phyloP scores from a whole-genome alignment of 176 grass and related monocot genomes.

The Phyllostachys edulis region DNA sequence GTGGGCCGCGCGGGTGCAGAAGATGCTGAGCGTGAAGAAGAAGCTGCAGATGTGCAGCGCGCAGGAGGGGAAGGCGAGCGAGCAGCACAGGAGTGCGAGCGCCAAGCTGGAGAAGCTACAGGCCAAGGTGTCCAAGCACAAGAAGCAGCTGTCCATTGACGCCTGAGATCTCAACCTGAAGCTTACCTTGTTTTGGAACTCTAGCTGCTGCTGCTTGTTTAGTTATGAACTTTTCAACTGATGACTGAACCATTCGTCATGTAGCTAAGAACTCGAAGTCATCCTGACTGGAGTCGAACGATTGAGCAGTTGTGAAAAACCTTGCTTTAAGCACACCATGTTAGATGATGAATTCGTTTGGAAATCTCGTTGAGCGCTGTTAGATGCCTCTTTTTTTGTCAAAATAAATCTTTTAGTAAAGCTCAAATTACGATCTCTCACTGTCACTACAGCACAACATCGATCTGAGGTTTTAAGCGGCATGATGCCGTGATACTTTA shows the following conservation, averaged over 20 bases:
- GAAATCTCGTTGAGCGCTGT: neutral
- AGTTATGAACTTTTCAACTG: neutral
- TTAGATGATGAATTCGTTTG: neutral
- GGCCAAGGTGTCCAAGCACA: constrained; percentile 50
- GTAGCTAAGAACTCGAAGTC: neutral
- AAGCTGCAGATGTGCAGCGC: constrained; percentile 65
- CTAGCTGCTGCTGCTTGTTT: neutral
- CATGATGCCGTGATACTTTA: neutral
- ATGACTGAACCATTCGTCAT: neutral
- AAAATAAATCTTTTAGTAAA: neutral
- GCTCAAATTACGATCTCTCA: neutral
- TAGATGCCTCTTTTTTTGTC: neutral
- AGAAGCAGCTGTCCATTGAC: constrained; percentile 47
- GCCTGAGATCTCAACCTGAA: neutral
- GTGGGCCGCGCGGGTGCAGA: constrained; percentile 30
- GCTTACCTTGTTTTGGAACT: too few species aligned
- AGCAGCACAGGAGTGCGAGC: constrained; percentile 24
- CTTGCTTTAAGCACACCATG: neutral
- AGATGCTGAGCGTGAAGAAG: constrained; percentile 42
- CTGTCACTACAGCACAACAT: neutral
- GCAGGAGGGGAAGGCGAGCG: constrained; percentile 35
- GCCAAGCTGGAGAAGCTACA: constrained; percentile 55
- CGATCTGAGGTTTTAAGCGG: neutral
- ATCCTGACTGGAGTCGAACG: neutral
- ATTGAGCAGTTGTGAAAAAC: neutral